A percentile compares a stretch with the other conserved stretches of the same genome.
phyloP scores from a whole-genome alignment of 2,329 filamentous ascomycete species.

The Whalleya microplaca region DNA sequence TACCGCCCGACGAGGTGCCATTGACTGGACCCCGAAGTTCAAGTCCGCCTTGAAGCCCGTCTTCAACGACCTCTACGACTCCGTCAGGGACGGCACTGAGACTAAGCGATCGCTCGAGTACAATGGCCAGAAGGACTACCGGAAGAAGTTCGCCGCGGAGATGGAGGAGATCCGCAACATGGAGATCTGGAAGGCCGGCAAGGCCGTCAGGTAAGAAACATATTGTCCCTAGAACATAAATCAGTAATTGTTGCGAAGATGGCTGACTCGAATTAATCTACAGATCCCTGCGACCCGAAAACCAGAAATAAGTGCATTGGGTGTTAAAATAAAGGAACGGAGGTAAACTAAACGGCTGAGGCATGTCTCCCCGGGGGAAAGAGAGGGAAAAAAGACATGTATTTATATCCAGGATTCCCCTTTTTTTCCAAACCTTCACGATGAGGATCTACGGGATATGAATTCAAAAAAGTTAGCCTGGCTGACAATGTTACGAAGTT shows the following conservation, averaged over 20 bases:
- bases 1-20: conserved; percentile 95
- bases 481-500: conserved; percentile 26
- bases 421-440: conserved; percentile 23
- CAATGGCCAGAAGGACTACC: conserved; percentile 95
- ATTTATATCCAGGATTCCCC: conserved; percentile 43
- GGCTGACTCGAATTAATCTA: conserved; percentile 18
- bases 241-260: not conserved
- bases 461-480: conserved; percentile 18
- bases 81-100: conserved; percentile 88
- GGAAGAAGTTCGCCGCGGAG: conserved; percentile 96
- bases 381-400: conserved; percentile 31
- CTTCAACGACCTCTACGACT: conserved; percentile 96
- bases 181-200: conserved; percentile 99
- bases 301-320: conserved; percentile 67
- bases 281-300: conserved; percentile 81
- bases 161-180: conserved; percentile 97
- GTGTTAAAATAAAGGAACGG: conserved; percentile 25
- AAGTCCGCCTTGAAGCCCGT: conserved; percentile 98
- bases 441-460: conserved; percentile 18
- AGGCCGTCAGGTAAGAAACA: conserved; percentile 79
- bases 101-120: conserved; percentile 96
- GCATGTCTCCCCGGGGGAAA: conserved; percentile 28
- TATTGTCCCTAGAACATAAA: not conserved
- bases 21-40: conserved; percentile 97
- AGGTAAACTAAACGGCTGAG: conserved; percentile 29